Evolutionary conservation across 768 basidiomycete genomes (phyloP), one percentile per base, ranked within the genome.

Genomic region (Collybia mongolica): DNA sequence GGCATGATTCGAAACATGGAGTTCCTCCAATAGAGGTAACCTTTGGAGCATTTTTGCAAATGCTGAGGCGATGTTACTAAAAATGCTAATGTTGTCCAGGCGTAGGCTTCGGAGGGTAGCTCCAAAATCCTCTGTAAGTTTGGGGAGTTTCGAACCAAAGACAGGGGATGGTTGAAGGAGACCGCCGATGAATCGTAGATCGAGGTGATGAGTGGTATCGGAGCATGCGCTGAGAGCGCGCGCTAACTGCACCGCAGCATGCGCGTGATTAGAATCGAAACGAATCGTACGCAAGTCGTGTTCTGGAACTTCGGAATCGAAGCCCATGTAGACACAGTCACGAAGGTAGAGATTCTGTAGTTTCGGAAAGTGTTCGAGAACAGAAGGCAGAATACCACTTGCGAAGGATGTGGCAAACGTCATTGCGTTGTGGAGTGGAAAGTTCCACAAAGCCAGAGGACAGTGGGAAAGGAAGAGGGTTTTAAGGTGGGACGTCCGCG

Each of bases 171-270:
- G 63, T 19, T 58, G 57, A 42, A 60, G 57, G 28, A 67, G 53
- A 18, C 64, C 62, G 18, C 65, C 65, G 24, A 65, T 62, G 56
- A 64, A 67, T 22, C 62, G 60, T 20, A 65, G 49, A 45, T 67
- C 64, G 22, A 65, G 52, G 6, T 58, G 48, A 29, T 54, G 51
- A 18, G 63, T 60, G 8, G 59, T 56, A 19, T 50, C 45, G 15
- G 54, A 56, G 29, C 60, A 64, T 40, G 65, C 46, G 8, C 45
- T 43, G 8, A 64, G 47, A 2, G 60, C 53, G 44, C 61, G 61
- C 12, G 55, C 55, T 22, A 67, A 60, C 40, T 64, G 58, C 9
- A 52, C 48, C 0, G 56, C 59, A 1, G 60, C 64, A 49, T 65
- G 44, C n/a, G 59, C 58, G 47, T 67, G 61, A 48, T 62, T 64